Evolutionary conservation across 73 alveolate species (phyloP).

Genomic region (Symbiodinium natans): DNA sequence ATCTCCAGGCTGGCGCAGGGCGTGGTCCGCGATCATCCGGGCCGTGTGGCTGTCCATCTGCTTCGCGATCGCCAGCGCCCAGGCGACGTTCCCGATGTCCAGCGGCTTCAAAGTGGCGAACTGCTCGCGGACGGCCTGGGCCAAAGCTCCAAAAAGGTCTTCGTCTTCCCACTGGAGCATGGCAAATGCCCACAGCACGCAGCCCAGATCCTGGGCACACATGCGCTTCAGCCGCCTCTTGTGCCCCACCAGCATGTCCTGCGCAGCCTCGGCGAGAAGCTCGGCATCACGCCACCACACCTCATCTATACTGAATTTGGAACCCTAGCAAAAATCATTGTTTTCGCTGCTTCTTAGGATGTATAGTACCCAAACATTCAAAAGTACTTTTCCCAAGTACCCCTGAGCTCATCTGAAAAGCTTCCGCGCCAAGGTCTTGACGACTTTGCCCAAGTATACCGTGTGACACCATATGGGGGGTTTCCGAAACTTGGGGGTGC

Average conservation of each 20-base stretch:
- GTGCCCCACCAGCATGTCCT: constrained; percentile 49
- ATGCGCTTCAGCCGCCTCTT: constrained; percentile 44
- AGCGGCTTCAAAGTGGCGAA: constrained; percentile 50
- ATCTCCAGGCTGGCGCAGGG: background rate
- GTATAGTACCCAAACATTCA: no score
- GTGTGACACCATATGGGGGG: no score
- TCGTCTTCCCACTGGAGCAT: constrained; percentile 72
- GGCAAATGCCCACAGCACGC: constrained; percentile 75
- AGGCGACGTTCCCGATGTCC: constrained; percentile 79
- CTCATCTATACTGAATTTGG: no score
- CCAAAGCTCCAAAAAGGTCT: constrained; percentile 39
- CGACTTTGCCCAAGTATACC: no score
- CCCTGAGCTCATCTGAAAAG: no score
- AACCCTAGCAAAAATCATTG: no score
- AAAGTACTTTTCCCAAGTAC: no score
- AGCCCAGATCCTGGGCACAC: constrained; percentile 80
- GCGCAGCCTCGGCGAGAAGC: constrained; percentile 46
- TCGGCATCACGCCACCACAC: background rate
- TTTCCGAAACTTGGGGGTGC: no score
- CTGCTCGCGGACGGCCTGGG: constrained; percentile 60
- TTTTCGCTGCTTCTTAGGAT: no score
- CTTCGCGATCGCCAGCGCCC: constrained; percentile 43
- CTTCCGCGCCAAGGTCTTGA: no score
- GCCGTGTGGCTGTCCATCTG: constrained; percentile 36
- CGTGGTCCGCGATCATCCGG: constrained; percentile 50